A percentile compares a stretch with the other conserved stretches of the same genome.
Evolutionary conservation across 2,329 filamentous ascomycete genomes (phyloP).

Genomic region (Hypoxylon sp.): DNA sequence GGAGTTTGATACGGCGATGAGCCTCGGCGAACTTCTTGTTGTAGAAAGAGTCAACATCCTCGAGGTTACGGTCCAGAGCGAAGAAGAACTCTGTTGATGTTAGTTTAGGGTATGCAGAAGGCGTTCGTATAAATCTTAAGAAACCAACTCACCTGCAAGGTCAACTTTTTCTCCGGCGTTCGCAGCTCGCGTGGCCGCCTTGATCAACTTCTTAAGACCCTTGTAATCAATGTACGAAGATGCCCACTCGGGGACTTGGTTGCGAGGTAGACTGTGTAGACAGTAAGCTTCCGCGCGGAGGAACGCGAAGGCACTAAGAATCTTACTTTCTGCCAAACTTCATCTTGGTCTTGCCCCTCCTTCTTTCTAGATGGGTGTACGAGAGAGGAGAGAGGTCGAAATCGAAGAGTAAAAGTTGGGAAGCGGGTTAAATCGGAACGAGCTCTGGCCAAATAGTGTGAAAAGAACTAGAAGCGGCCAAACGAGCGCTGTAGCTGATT

Average conservation of each 20-base stretch:
- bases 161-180: constrained; percentile 82
- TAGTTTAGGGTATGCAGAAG: constrained; percentile 55
- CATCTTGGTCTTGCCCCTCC: constrained; percentile 56
- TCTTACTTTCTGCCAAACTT: constrained; percentile 73
- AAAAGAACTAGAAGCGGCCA: not conserved
- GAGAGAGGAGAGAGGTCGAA: constrained; percentile 4
- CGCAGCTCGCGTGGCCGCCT: constrained; percentile 74
- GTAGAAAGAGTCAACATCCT: constrained; percentile 96
- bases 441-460: constrained; percentile 4
- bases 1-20: constrained; percentile 83
- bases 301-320: constrained; percentile 21
- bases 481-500: constrained; percentile 8
- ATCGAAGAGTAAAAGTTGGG: constrained; percentile 7
- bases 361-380: constrained; percentile 8
- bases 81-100: constrained; percentile 87
- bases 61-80: constrained; percentile 94
- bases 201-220: constrained; percentile 94
- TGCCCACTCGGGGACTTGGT: constrained; percentile 90
- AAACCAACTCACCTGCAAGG: constrained; percentile 80
- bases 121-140: constrained; percentile 52
- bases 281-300: constrained; percentile 36
- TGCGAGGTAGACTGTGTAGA: constrained; percentile 73
- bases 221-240: constrained; percentile 90
- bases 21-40: constrained; percentile 94
- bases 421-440: constrained; percentile 5